Conservation (phyloP, 208 protist species). For the Trypanosoma vivax region DNA sequence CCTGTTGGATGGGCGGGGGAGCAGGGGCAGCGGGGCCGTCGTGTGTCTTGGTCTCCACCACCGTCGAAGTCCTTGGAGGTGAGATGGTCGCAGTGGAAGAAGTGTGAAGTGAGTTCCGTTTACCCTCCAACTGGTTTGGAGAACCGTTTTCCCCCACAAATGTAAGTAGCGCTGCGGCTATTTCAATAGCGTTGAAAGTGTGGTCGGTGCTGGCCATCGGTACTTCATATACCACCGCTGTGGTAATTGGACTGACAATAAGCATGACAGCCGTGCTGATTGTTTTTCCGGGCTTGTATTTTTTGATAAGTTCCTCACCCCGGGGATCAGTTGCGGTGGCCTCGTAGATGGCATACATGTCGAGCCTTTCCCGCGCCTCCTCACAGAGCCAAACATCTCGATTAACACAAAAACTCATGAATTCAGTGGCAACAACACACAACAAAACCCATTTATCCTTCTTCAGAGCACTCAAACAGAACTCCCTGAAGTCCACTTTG, state of each 20-base stretch:
- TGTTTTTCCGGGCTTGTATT: conserved; percentile 26
- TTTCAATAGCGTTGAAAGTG: conserved; percentile 29
- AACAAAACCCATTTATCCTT: conserved; percentile 62
- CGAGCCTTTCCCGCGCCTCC: conserved; percentile 23
- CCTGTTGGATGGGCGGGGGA: not conserved
- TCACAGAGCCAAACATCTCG: conserved; percentile 66
- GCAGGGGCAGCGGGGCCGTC: too few relatives aligned
- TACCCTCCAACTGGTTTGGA: conserved; percentile 21
- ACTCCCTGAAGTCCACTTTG: conserved; percentile 21
- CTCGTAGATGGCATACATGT: conserved; percentile 47
- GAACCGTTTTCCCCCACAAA: conserved; percentile 29
- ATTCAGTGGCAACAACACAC: conserved; percentile 37
- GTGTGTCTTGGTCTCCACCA: too few relatives aligned
- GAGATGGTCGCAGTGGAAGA: too few relatives aligned
- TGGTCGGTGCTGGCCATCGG: conserved; percentile 14
- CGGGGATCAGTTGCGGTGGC: conserved; percentile 30
- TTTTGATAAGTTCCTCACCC: conserved; percentile 29
- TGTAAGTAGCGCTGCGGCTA: conserved; percentile 29
- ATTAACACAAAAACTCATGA: conserved; percentile 54
- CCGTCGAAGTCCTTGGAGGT: too few relatives aligned
- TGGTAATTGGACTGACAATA: conserved; percentile 68
- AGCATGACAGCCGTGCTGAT: conserved; percentile 38
- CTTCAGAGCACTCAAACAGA: conserved; percentile 34
- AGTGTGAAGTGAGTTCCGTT: too few relatives aligned
- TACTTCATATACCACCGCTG: conserved; percentile 34